phyloP scores from a whole-genome alignment of 768 basidiomycete genomes.

The Galerina sulciceps region DNA sequence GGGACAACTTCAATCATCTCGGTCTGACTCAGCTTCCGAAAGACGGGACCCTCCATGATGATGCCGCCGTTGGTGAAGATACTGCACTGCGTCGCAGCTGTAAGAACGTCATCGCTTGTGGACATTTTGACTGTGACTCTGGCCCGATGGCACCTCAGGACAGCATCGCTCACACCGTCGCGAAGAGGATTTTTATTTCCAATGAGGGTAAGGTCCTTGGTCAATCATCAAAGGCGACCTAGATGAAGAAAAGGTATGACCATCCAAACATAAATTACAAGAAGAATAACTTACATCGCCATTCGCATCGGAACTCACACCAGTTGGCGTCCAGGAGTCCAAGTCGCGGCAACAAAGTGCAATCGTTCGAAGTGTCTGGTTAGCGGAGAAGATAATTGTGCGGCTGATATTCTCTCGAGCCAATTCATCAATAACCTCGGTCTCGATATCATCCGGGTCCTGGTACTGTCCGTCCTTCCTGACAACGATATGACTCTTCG shows the following conservation, averaged over 20 bases:
- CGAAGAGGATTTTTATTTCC: slow-evolving; percentile 96
- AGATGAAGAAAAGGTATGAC: slow-evolving; percentile 15
- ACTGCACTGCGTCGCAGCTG: slow-evolving; percentile 92
- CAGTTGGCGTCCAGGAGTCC: slow-evolving; percentile 78
- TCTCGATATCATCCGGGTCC: slow-evolving; percentile 24
- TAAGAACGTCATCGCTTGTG: slow-evolving; percentile 96
- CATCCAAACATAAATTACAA: slow-evolving; percentile 9
- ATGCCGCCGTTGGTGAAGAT: slow-evolving; percentile 93
- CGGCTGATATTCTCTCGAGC: slow-evolving; percentile 83
- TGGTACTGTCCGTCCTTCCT: slow-evolving; percentile 32
- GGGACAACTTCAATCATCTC: slow-evolving; percentile 87
- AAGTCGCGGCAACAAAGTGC: slow-evolving; percentile 93
- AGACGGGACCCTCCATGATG: slow-evolving; percentile 97
- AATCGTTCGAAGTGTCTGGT: slow-evolving; percentile 91
- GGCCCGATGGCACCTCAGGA: slow-evolving; percentile 83
- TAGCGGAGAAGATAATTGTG: slow-evolving; percentile 98
- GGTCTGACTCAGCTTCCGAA: slow-evolving; percentile 72
- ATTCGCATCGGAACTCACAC: slow-evolving; percentile 39
- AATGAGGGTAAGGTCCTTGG: slow-evolving; percentile 79
- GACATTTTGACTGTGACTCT: slow-evolving; percentile 98
- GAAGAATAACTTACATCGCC: slow-evolving; percentile 52
- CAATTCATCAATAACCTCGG: slow-evolving; percentile 73
- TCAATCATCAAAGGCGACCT: slow-evolving; percentile 76
- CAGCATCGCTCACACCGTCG: slow-evolving; percentile 86
- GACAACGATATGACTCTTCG: slow-evolving; percentile 81